Evolutionary conservation across 805 yeast species (phyloP).

Genomic region (Monosporozyma yasuniensis): DNA sequence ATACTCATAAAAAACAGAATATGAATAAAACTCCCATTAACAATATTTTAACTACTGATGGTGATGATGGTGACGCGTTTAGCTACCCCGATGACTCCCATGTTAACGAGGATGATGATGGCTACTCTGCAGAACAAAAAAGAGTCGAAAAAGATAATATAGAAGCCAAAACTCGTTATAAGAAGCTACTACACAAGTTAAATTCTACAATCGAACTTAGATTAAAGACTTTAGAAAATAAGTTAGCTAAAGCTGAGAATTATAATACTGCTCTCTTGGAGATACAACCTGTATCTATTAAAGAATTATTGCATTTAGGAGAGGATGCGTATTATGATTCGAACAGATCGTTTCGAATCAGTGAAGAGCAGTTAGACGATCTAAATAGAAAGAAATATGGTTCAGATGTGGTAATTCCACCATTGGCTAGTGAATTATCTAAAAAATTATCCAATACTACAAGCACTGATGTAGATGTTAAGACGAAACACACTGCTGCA

Average conservation of each 20-base stretch:
- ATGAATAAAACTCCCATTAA: not conserved
- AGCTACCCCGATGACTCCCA: conserved; percentile 9
- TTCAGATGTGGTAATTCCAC: not conserved
- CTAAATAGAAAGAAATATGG: conserved; percentile 9
- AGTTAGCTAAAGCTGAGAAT: conserved; percentile 9
- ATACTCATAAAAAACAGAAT: conserved; percentile 11
- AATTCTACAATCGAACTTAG: conserved; percentile 15
- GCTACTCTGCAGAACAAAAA: conserved; percentile 9
- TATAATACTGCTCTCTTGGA: conserved; percentile 12
- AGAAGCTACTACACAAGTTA: conserved; percentile 11
- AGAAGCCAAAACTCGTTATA: conserved; percentile 13
- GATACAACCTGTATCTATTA: conserved; percentile 15
- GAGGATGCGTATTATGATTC: conserved; percentile 22
- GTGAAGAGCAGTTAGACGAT: conserved; percentile 15
- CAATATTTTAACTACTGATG: not conserved
- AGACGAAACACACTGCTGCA: not conserved
- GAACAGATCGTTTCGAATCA: conserved; percentile 18
- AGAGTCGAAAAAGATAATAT: conserved; percentile 8
- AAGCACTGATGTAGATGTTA: not conserved
- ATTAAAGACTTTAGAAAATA: conserved; percentile 9
- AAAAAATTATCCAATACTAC: not conserved
- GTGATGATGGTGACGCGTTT: conserved; percentile 1
- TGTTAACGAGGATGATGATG: conserved; percentile 12
- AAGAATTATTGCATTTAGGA: conserved; percentile 18
- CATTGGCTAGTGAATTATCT: not conserved